Evolutionary conservation across 768 basidiomycete genomes (phyloP).

Genomic region (Gyrodon lividus): DNA sequence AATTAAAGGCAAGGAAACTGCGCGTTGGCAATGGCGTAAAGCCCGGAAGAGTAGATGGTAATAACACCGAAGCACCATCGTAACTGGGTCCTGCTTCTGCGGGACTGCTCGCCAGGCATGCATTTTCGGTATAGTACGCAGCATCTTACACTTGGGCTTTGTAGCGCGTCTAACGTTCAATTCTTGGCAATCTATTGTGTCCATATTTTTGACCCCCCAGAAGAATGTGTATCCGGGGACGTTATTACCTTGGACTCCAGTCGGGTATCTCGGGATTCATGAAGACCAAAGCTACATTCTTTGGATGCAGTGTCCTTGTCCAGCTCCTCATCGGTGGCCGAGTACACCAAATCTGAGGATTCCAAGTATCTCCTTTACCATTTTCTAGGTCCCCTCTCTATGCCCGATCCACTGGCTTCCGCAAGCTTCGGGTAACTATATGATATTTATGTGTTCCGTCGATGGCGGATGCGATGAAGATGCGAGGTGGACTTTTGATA

Average conservation of each 20-base stretch:
- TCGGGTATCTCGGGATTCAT: constrained; percentile 3
- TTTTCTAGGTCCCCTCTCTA: constrained; percentile 19
- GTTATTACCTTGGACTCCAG: background rate
- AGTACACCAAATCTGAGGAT: background rate
- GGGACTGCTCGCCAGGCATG: background rate
- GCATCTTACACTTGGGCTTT: background rate
- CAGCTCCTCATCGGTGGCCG: constrained; percentile 3
- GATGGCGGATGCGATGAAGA: constrained; percentile 27
- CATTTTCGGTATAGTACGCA: constrained; percentile 6
- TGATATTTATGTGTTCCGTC: constrained; percentile 17
- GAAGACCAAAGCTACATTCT: background rate
- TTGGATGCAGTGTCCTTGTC: background rate
- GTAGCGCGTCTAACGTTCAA: background rate
- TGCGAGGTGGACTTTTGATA: constrained; percentile 8
- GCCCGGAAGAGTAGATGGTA: constrained; percentile 6
- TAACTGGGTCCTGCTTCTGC: constrained; percentile 6
- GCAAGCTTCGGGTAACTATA: constrained; percentile 11
- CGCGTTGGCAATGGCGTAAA: constrained; percentile 13
- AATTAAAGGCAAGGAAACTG: constrained; percentile 56
- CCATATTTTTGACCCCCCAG: constrained; percentile 4
- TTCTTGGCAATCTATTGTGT: constrained; percentile 7
- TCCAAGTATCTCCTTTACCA: constrained; percentile 7
- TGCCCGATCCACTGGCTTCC: constrained; percentile 16
- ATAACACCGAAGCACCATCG: constrained; percentile 7
- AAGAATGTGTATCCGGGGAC: background rate